Evolutionary conservation across 1,139 yeast species (phyloP).

Genomic region (Debaryomycetaceae sp.): DNA sequence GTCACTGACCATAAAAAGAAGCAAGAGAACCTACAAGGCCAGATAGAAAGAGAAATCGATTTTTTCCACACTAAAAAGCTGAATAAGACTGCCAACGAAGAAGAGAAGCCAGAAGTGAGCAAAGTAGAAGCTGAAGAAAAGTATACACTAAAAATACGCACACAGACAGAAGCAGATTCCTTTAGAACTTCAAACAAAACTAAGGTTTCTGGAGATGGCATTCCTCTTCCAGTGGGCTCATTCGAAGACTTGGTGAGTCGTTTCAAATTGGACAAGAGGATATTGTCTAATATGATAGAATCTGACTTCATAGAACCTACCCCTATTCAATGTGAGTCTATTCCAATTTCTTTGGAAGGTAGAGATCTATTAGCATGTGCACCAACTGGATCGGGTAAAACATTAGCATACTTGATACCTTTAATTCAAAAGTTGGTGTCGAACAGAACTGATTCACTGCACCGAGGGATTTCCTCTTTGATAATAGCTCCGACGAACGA

Average conservation of each 20-base stretch:
- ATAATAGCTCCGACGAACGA: constrained; percentile 86
- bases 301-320: constrained; percentile 84
- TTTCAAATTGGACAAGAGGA: constrained; percentile 59
- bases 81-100: constrained; percentile 9
- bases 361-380: constrained; percentile 55
- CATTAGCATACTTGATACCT: constrained; percentile 84
- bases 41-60: constrained; percentile 62
- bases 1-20: constrained; percentile 22
- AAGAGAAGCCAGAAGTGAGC: constrained; percentile 13
- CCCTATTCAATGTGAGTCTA: constrained; percentile 83
- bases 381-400: constrained; percentile 71
- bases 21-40: constrained; percentile 34
- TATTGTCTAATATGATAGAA: constrained; percentile 63
- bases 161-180: constrained; percentile 52
- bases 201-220: constrained; percentile 72
- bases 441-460: constrained; percentile 11
- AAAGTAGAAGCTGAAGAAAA: constrained; percentile 21
- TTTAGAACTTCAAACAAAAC: constrained; percentile 56
- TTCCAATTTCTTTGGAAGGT: constrained; percentile 62
- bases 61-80: constrained; percentile 62
- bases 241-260: constrained; percentile 75
- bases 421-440: constrained; percentile 55
- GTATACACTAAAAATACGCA: constrained; percentile 42
- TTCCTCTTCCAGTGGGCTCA: constrained; percentile 85
- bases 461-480: constrained; percentile 61